Evolutionary conservation across 2,329 filamentous ascomycete species (phyloP).

Genomic region (Colletotrichum aenigma): DNA sequence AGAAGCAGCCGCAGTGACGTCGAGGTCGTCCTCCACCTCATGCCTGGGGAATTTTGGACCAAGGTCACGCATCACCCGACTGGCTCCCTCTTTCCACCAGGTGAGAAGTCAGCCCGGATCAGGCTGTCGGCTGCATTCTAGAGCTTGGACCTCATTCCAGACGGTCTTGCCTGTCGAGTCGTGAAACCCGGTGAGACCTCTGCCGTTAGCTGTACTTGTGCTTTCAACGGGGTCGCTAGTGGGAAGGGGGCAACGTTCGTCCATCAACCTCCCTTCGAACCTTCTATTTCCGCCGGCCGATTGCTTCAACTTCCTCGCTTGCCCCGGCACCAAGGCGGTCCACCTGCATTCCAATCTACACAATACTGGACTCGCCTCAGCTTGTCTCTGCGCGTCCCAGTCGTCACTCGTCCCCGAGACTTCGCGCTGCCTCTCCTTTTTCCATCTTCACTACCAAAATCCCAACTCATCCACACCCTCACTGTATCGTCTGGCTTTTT

Average conservation of each 20-base stretch:
- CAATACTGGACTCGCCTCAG: background rate
- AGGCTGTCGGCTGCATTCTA: background rate
- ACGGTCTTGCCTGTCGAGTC: background rate
- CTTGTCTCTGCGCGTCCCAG: constrained; percentile 12
- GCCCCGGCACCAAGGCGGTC: background rate
- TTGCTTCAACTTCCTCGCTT: background rate
- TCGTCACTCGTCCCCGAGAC: background rate
- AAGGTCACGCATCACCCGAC: background rate
- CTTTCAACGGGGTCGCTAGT: constrained; percentile 6
- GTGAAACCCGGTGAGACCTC: constrained; percentile 9
- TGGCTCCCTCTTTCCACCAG: background rate
- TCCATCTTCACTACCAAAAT: background rate
- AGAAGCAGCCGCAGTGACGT: background rate
- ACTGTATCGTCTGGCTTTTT: constrained; percentile 19
- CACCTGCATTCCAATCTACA: constrained; percentile 17
- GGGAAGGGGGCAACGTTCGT: constrained; percentile 8
- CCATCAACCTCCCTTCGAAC: constrained; percentile 9
- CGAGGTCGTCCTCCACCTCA: background rate
- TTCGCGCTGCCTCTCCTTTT: constrained; percentile 16
- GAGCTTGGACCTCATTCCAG: background rate
- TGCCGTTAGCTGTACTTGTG: background rate
- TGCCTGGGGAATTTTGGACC: background rate
- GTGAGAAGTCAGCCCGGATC: background rate
- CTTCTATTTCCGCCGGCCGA: constrained; percentile 2
- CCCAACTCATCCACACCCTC: background rate